phyloP scores from a whole-genome alignment of 495 filamentous ascomycete genomes.

The Aspergillus leporis region DNA sequence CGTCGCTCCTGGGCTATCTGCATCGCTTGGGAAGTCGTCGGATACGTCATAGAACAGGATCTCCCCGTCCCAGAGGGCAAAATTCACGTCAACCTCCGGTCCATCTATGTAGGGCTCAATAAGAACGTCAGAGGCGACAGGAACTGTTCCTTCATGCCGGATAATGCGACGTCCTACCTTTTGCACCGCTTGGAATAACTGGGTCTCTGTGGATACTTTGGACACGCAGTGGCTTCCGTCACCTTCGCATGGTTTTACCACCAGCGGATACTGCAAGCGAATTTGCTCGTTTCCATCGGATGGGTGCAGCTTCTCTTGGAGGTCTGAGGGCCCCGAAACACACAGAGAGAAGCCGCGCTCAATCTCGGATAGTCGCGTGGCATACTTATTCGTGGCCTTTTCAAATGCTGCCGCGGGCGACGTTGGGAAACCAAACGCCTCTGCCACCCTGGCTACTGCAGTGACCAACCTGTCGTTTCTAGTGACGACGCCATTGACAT shows the following conservation, averaged over 20 bases:
- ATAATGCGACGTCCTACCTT: no score
- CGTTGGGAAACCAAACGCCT: background rate
- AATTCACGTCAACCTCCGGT: constrained; percentile 2
- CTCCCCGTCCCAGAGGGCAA: background rate
- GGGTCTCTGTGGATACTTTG: no score
- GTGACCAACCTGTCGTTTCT: background rate
- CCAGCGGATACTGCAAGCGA: no score
- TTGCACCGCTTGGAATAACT: no score
- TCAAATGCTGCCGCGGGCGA: background rate
- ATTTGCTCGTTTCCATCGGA: no score
- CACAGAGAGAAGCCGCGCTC: background rate
- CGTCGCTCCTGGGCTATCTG: background rate
- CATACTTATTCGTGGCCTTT: background rate
- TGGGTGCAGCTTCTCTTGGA: background rate
- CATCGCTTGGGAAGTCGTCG: background rate
- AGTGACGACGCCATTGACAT: background rate
- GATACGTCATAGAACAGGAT: background rate
- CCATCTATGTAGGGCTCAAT: constrained; percentile 1
- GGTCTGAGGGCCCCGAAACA: background rate
- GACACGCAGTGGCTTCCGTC: no score
- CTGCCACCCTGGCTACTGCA: background rate
- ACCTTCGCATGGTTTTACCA: no score
- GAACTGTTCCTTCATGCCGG: background rate
- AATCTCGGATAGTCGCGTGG: background rate
- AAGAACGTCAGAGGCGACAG: background rate